Evolutionary conservation across 495 filamentous ascomycete species (phyloP).

Genomic region (Jackrogersella minutella): DNA sequence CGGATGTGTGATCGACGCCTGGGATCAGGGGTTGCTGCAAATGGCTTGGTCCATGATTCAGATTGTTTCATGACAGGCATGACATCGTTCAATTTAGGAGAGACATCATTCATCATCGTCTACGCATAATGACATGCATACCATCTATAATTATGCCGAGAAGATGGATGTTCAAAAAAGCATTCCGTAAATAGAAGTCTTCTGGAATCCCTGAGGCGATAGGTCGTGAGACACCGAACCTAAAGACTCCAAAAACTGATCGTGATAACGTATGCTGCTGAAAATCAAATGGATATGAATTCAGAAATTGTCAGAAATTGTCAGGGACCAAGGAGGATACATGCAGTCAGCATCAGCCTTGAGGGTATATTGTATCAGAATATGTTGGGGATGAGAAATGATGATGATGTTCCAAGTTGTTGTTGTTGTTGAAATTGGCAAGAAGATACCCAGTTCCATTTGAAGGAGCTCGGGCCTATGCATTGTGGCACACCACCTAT

Average conservation of each 20-base stretch:
- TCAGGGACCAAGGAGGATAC: no score
- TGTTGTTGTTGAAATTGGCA: constrained; percentile 27
- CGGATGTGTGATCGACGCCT: constrained; percentile 41
- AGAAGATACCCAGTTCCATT: constrained; percentile 5
- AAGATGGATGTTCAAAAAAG: neutral
- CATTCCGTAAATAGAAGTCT: constrained; percentile 13
- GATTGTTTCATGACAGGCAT: constrained; percentile 40
- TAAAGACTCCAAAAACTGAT: neutral
- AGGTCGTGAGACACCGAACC: neutral
- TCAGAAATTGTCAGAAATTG: no score
- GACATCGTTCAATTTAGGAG: constrained; percentile 20
- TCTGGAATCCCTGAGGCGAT: constrained; percentile 24
- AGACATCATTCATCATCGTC: constrained; percentile 32
- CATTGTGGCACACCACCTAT: neutral
- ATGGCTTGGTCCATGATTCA: constrained; percentile 35
- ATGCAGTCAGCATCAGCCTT: neutral
- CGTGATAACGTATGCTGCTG: neutral
- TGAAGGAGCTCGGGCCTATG: neutral
- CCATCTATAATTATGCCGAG: constrained; percentile 8
- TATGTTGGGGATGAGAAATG: constrained; percentile 12
- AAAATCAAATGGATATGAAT: no score
- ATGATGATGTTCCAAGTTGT: constrained; percentile 14
- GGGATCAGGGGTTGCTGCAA: constrained; percentile 26
- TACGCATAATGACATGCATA: constrained; percentile 20
- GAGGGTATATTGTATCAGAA: constrained; percentile 9